phyloP scores from a whole-genome alignment of 1,284 basidiomycete genomes.

The Rugosomyces carneus region DNA sequence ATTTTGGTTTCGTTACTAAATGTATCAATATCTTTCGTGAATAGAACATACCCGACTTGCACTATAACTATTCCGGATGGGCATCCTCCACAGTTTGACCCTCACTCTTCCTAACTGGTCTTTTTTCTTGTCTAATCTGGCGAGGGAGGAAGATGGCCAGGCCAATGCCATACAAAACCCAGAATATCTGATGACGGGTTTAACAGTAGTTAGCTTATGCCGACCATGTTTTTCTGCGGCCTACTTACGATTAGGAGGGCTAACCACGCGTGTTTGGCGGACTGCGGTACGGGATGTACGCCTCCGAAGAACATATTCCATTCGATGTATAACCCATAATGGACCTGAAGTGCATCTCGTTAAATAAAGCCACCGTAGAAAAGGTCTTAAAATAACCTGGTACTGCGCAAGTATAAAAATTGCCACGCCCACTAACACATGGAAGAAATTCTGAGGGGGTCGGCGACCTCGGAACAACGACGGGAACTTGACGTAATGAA shows the following conservation, averaged over 20 bases:
- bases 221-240: slow-evolving; percentile 9
- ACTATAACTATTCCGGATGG: neutral
- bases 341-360: slow-evolving; percentile 29
- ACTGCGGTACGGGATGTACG: slow-evolving; percentile 31
- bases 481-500: slow-evolving; percentile 46
- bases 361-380: neutral
- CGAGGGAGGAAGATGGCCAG: slow-evolving; percentile 34
- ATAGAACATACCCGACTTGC: slow-evolving; percentile 7
- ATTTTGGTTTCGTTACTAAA: slow-evolving; percentile 11
- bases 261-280: slow-evolving; percentile 43
- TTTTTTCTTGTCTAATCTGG: slow-evolving; percentile 36
- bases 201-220: too few relatives aligned
- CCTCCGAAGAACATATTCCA: slow-evolving; percentile 34
- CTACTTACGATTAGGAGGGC: slow-evolving; percentile 40
- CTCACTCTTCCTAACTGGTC: slow-evolving; percentile 10
- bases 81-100: slow-evolving; percentile 4
- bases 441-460: slow-evolving; percentile 44
- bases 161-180: slow-evolving; percentile 39
- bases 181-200: slow-evolving; percentile 50
- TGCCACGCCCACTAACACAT: slow-evolving; percentile 37
- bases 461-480: slow-evolving; percentile 32
- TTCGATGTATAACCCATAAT: slow-evolving; percentile 42
- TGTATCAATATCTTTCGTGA: slow-evolving; percentile 23
- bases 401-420: slow-evolving; percentile 43
- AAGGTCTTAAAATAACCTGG: slow-evolving; percentile 29